Conservation (phyloP, 2,329 filamentous ascomycete genomes). For the Fusarium abutilonis region DNA sequence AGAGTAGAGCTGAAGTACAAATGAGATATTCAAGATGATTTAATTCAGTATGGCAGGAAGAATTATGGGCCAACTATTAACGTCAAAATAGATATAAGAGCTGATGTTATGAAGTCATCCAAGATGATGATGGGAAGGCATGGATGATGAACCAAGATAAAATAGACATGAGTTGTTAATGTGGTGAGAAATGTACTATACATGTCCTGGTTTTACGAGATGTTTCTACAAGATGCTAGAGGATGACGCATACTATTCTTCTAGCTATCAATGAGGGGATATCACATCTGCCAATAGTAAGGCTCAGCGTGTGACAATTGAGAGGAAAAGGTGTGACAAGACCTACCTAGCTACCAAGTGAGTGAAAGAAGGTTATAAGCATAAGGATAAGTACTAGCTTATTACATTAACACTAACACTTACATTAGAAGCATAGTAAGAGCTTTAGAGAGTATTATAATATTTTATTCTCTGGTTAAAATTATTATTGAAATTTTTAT, state of each 20-base stretch:
- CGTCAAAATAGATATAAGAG: background rate
- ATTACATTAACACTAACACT: no score
- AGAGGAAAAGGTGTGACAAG: slow-evolving; percentile 5
- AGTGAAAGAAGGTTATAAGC: no score
- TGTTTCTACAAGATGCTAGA: slow-evolving; percentile 24
- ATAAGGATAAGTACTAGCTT: no score
- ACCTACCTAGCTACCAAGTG: no score
- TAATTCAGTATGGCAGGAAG: background rate
- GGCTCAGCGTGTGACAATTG: slow-evolving; percentile 5
- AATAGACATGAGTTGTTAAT: slow-evolving; percentile 8
- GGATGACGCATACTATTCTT: slow-evolving; percentile 15
- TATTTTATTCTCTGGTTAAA: no score
- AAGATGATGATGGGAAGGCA: background rate
- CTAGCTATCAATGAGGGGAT: slow-evolving; percentile 21
- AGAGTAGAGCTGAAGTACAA: background rate
- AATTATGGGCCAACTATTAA: background rate
- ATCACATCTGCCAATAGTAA: slow-evolving; percentile 27
- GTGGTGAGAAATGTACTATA: slow-evolving; percentile 3
- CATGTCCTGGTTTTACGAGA: slow-evolving; percentile 14
- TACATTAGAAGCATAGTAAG: no score
- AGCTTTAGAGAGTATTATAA: no score
- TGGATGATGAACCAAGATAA: background rate
- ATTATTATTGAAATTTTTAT: no score
- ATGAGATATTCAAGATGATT: background rate
- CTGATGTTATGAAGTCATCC: background rate